Base-by-base conservation (phyloP, 768 basidiomycete species). In the Lentinula edodes region DNA sequence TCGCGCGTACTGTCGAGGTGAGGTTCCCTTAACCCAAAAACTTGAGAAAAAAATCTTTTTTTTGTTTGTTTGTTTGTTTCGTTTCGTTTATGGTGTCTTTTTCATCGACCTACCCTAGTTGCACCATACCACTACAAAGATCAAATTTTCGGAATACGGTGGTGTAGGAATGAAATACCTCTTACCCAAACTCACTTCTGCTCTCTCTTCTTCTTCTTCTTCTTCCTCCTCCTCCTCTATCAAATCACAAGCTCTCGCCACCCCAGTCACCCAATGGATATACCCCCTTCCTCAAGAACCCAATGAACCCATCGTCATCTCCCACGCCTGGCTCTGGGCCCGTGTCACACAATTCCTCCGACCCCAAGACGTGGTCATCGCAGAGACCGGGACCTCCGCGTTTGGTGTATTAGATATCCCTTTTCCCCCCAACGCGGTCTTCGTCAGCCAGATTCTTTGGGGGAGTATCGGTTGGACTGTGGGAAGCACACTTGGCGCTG, bases 381-480 rank as follows among this genome's bases (percentile, higher is more conserved):
- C 91, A 2, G 95, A 98, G 74, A 98, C 95, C 12, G 95, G 93
- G 79, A 60, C 38, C 69, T 85, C 91, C 12, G 87, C 79, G 63
- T 97, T 96, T 70, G 95, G 95, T 45, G 82, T 96, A 52, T 70
- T 93, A 42, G 91, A 92, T 63, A 81, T 93, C 35, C 85, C 87
- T 0, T 74, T 96, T 12, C 95, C 95, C 0, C 78, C 83, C n/a
- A 78, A 83, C 48, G 76, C 86, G 0, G 72, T 85, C 5, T 84
- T 88, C 60, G 64, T 93, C 45, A 84, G 80, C 63, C 93, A 94
- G 73, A 85, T 96, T 57, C 75, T 97, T 5, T 97, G 91, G 88
- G 95, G 95, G 55, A 89, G 89, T 61, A 97, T 98, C 65, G 95
- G 95, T 0, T 97, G 89, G 88, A 85, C 88, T 12, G 84, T 90